Conservation (phyloP, 2,329 filamentous ascomycete genomes). For the Didymella pomorum region DNA sequence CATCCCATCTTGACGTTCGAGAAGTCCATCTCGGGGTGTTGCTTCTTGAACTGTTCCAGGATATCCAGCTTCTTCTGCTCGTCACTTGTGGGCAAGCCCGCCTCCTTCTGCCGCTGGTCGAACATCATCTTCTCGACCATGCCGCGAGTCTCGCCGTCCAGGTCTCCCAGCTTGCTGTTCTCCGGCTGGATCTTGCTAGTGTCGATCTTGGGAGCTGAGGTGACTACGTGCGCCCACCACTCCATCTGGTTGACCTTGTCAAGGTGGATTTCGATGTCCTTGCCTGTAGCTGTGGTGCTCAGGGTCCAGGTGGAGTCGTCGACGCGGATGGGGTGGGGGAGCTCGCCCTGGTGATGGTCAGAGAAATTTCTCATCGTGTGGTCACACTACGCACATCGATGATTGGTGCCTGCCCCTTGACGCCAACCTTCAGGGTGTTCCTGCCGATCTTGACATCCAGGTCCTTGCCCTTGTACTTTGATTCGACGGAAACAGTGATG, state of each 20-base stretch:
- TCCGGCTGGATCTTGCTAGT: slow-evolving; percentile 94
- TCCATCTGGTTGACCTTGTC: slow-evolving; percentile 97
- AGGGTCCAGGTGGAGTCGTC: slow-evolving; percentile 98
- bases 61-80: slow-evolving; percentile 96
- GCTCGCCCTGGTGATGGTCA: slow-evolving; percentile 70
- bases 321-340: slow-evolving; percentile 78
- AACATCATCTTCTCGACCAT: slow-evolving; percentile 99
- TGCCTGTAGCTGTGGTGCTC: slow-evolving; percentile 64
- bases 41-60: slow-evolving; percentile 84
- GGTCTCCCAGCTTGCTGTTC: slow-evolving; percentile 86
- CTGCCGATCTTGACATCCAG: slow-evolving; percentile 84
- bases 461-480: slow-evolving; percentile 84
- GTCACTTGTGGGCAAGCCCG: slow-evolving; percentile 85
- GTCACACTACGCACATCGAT: slow-evolving; percentile 68
- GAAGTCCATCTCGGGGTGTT: slow-evolving; percentile 78
- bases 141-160: slow-evolving; percentile 90
- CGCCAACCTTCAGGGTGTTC: slow-evolving; percentile 75
- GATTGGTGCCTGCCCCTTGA: slow-evolving; percentile 89
- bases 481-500: slow-evolving; percentile 77
- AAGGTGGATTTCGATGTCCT: slow-evolving; percentile 86
- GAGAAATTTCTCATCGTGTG: not conserved
- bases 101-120: slow-evolving; percentile 96
- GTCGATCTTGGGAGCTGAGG: slow-evolving; percentile 87
- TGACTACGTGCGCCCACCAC: slow-evolving; percentile 97
- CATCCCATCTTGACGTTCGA: slow-evolving; percentile 68